Evolutionary conservation across 768 basidiomycete species (phyloP), one percentile per base, ranked within the genome.

Genomic region (Termitomyces sp.): DNA sequence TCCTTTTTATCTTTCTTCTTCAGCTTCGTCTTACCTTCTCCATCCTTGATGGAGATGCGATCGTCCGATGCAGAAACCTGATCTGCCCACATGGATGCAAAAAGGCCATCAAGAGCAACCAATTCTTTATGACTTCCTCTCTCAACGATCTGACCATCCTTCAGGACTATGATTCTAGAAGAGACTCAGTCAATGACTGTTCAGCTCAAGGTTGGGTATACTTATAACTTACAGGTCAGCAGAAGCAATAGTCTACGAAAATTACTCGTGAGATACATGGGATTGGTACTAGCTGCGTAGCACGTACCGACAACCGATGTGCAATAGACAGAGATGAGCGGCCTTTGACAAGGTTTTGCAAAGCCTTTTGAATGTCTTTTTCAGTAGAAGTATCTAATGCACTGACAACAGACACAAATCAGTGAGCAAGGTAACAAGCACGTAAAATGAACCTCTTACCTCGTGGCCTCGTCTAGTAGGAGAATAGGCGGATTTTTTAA

Each of bases 331-430:
- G 70, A 9, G 87, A 89, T 1, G 86, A 89, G 43, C 88, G 81
- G 27, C 87, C 89, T 62, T 82, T 76, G 54, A 89, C 83, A 22
- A 95, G 79, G 62, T 89, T 88, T 60, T 89, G 86, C n/a, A 95
- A 76, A 8, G 92, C 90, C 60, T 87, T 88, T 69, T 95, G 91
- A 56, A 96, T 93, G 64, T 92, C 90, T 57, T 91, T 88, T 70
- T 96, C 93, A 0, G 93, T 95, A 10, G 87, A 86, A 1, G 93
- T 95, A 71, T 97, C 94, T 59, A 97, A 73, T 13, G 93, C 93
- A 61, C 88, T 89, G 12, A 12, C 39, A 30, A 60, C 20, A 53
- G 33, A 45, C 49, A 37, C 22, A 26, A 37, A 54, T 48, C 44
- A 57, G 18, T 49, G 36, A 55, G 56, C 16, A 24, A 24, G 27